Evolutionary conservation across 2,329 filamentous ascomycete species (phyloP).

Genomic region (Fusarium multiceps): DNA sequence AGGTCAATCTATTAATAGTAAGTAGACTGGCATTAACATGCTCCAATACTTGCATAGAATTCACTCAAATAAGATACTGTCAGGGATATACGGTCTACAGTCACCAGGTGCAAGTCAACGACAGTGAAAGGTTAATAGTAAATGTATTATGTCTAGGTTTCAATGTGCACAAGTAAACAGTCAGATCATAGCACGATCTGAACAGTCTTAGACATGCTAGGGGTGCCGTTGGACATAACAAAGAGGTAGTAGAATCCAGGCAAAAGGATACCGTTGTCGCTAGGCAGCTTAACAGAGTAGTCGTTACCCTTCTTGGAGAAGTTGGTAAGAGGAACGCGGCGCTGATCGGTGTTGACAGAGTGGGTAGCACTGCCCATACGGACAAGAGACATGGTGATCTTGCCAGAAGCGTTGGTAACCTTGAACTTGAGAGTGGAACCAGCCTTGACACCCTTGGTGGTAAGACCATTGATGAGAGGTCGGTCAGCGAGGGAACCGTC

Average conservation of each 20-base stretch:
- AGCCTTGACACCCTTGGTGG: conserved; percentile 27
- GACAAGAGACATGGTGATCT: conserved; percentile 56
- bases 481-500: conserved; percentile 55
- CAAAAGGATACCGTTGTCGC: conserved; percentile 60
- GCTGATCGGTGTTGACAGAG: conserved; percentile 68
- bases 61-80: too few relatives aligned
- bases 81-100: neutral
- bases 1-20: too few relatives aligned
- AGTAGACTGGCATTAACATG: too few relatives aligned
- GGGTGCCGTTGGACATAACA: conserved; percentile 42
- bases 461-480: conserved; percentile 12
- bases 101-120: accelerated
- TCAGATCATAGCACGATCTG: conserved; percentile 1
- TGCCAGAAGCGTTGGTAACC: conserved; percentile 36
- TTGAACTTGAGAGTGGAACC: conserved; percentile 39
- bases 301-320: conserved; percentile 35
- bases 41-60: too few relatives aligned
- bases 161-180: neutral
- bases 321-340: conserved; percentile 59
- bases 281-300: conserved; percentile 57
- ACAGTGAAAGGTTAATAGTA: neutral
- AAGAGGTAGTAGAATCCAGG: conserved; percentile 68
- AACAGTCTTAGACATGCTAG: conserved; percentile 33
- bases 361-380: conserved; percentile 64
- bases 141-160: neutral